Evolutionary conservation across 1,139 yeast species (phyloP), one percentile per base, ranked within the genome.

Genomic region (Hanseniaspora uvarum): DNA sequence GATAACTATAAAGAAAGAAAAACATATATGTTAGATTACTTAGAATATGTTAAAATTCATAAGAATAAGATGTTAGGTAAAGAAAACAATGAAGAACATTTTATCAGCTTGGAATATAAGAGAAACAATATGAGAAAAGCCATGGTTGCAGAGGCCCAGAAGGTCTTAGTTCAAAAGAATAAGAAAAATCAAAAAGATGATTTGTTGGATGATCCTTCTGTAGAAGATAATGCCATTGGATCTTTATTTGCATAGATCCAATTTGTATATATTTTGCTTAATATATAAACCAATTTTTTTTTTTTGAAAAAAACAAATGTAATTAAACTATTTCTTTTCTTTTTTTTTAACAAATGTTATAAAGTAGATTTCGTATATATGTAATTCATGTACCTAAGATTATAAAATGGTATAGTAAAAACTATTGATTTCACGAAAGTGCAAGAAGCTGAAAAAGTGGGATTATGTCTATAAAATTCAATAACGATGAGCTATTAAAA

Each of bases 1-100:
- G 80, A 80, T 62, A 77, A 83, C 16, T 72, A 82, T 58, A 78
- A 84, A 58, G 89, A 83, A 62, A 94, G 85, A 68, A 73, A 92
- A 57, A 78, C 83, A 8, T 80, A 86, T 11, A 75, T 86, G 65
- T 68, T 84, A 51, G 94, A 84, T 59, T 80, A 84, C 60, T 70
- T 80, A 10, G 75, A 74, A 54, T 63, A 65, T 61, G 61, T 66
- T n/a, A 62, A 67, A 54, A 68, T 72, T 56, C 70, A 78, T 57
- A 56, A 68, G 63, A 63, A 73, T 59, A 59, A 58, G 24, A 55
- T 62, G 60, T 63, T 70, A 60, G 61, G 64, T 58, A 64, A 62
- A 34, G 63, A 61, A 33, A 68, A 66, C 24, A 67, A 65, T 38
- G 72, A 67, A 52, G 72, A 52, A 19, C 54, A 53, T 33, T 53